phyloP scores from a whole-genome alignment of 768 basidiomycete genomes.

The Mrakia frigida region DNA sequence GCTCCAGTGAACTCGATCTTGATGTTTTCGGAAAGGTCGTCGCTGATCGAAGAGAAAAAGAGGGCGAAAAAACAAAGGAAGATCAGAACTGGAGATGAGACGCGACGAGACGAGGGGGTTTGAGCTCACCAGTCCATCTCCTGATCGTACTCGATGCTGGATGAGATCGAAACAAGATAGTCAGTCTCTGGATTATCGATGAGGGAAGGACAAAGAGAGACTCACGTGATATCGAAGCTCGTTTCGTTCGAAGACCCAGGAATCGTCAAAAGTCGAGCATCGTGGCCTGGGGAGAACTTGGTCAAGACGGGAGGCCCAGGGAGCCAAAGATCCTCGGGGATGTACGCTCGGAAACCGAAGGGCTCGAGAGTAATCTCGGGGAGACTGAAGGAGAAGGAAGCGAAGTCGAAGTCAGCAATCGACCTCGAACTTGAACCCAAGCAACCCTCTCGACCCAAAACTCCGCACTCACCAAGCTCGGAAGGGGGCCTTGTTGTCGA shows the following conservation, averaged over 20 bases:
- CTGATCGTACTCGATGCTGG: conserved; percentile 65
- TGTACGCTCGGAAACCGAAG: conserved; percentile 71
- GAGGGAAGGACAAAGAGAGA: background rate
- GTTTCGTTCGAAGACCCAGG: conserved; percentile 55
- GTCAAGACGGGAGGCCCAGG: conserved; percentile 49
- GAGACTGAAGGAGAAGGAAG: background rate
- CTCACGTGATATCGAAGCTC: conserved; percentile 53
- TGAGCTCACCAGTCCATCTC: conserved; percentile 57
- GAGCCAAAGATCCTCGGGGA: conserved; percentile 61
- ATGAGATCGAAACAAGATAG: background rate
- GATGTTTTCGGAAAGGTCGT: conserved; percentile 59
- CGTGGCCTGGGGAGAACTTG: conserved; percentile 79
- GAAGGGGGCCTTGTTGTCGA: background rate
- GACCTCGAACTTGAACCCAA: too few species aligned
- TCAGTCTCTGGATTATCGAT: background rate
- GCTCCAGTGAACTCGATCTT: conserved; percentile 64
- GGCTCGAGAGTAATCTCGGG: conserved; percentile 2
- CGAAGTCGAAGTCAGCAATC: too few species aligned
- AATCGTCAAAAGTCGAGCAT: conserved; percentile 57
- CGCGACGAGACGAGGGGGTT: background rate
- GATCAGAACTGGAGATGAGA: background rate
- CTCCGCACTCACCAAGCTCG: conserved; percentile 7
- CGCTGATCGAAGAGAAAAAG: conserved; percentile 42
- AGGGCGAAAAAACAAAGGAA: background rate
- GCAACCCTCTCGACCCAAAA: too few species aligned